These are phyloP conservation scores for Plasmodium inui DNA, from an alignment of 169 alveolate species.

Conservation along the genomic window DNA sequence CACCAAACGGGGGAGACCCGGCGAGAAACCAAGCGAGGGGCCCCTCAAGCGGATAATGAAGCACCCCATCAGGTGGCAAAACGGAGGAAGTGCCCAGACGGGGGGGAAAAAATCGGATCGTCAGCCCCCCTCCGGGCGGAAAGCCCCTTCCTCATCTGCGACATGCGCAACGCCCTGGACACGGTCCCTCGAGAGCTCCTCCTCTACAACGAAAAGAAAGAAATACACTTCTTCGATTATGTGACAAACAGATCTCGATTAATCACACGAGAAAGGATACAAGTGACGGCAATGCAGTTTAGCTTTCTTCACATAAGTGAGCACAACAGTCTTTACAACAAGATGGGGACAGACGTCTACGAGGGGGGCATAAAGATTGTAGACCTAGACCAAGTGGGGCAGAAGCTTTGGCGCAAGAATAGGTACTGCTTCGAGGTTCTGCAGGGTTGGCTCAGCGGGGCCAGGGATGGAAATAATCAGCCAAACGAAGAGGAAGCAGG, in stretches of 20 bases:
- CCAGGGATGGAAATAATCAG: not conserved
- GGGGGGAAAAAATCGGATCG: not conserved
- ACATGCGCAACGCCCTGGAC: not conserved
- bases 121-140: not conserved
- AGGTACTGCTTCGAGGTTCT: slow-evolving; percentile 36
- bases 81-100: not conserved
- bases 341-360: slow-evolving; percentile 16
- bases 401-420: slow-evolving; percentile 20
- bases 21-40: not conserved
- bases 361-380: slow-evolving; percentile 35
- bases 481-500: not conserved
- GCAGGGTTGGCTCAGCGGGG: not conserved
- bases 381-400: slow-evolving; percentile 10
- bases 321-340: slow-evolving; percentile 56
- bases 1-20: not conserved
- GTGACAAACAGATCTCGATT: slow-evolving; percentile 27
- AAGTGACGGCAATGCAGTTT: slow-evolving; percentile 32
- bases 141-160: not conserved
- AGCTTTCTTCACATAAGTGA: slow-evolving; percentile 41
- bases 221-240: slow-evolving; percentile 44
- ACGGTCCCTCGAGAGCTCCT: not conserved
- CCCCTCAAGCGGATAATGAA: not conserved
- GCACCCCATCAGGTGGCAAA: not conserved
- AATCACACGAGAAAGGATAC: slow-evolving; percentile 11
- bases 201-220: slow-evolving; percentile 61